Conservation (phyloP, 225 moss, liverwort and hornwort species). For the Polytrichum formosum region DNA sequence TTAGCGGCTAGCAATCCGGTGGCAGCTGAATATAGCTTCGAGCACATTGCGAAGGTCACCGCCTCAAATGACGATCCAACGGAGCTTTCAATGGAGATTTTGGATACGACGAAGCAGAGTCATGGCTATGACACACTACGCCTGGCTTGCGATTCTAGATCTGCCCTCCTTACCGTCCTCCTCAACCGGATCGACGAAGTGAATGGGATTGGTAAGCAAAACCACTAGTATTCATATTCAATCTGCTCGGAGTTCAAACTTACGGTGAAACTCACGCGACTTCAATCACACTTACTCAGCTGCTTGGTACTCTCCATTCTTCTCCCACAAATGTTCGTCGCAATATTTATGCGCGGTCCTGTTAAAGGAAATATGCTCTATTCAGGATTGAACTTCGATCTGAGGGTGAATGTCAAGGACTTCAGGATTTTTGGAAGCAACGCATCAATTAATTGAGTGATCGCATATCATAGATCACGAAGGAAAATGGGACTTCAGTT, state of each 20-base stretch:
- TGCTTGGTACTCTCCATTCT: too few relatives aligned
- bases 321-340: too few relatives aligned
- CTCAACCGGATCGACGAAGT: constrained; percentile 91
- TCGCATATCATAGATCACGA: too few relatives aligned
- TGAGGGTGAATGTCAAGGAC: too few relatives aligned
- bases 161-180: constrained; percentile 84
- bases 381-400: too few relatives aligned
- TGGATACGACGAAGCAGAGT: constrained; percentile 59
- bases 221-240: neutral
- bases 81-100: constrained; percentile 79
- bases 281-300: neutral
- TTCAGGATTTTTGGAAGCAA: too few relatives aligned
- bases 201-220: constrained; percentile 86
- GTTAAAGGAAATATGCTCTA: too few relatives aligned
- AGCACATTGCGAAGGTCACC: constrained; percentile 81
- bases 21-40: constrained; percentile 80
- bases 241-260: neutral
- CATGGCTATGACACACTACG: constrained; percentile 63
- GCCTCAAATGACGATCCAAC: constrained; percentile 75
- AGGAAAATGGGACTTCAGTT: too few relatives aligned
- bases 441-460: too few relatives aligned
- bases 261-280: neutral
- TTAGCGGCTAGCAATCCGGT: constrained; percentile 65
- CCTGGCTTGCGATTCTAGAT: constrained; percentile 81
- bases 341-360: too few relatives aligned